phyloP scores from a whole-genome alignment of 2,329 filamentous ascomycete species.

The Elsinoe necatrix region DNA sequence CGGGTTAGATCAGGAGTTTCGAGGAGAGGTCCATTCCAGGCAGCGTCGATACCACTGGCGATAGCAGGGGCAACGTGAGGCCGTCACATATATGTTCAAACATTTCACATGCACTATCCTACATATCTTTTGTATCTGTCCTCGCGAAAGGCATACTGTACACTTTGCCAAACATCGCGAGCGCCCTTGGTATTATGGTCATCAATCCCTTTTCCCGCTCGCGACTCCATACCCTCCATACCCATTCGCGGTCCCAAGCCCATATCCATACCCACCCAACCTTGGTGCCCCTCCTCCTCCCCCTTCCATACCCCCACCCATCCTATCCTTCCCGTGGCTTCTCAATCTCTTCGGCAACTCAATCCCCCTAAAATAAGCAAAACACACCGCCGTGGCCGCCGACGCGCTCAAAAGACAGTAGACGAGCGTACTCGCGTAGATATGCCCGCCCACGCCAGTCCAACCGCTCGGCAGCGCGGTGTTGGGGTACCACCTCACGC shows the following conservation, averaged over 20 bases:
- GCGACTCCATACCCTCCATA: conserved; percentile 37
- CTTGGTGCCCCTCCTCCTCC: conserved; percentile 26
- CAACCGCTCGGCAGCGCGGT: conserved; percentile 56
- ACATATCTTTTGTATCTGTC: neutral
- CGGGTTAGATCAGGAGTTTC: neutral
- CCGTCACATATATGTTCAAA: neutral
- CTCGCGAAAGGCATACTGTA: conserved; percentile 1
- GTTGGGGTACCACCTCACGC: conserved; percentile 78
- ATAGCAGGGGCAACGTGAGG: neutral
- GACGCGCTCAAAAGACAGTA: conserved; percentile 42
- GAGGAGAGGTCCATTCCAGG: neutral
- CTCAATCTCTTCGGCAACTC: conserved; percentile 44
- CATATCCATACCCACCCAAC: conserved; percentile 37
- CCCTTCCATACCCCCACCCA: conserved; percentile 26
- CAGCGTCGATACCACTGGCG: neutral
- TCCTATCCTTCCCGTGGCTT: conserved; percentile 49
- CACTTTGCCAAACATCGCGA: neutral
- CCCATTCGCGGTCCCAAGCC: conserved; percentile 32
- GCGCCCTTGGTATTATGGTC: neutral
- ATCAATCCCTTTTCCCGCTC: conserved; percentile 37
- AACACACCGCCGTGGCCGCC: conserved; percentile 42
- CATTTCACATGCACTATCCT: conserved; percentile 8
- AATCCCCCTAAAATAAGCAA: conserved; percentile 48
- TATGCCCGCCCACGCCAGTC: conserved; percentile 44
- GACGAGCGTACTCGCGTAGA: conserved; percentile 42